A percentile compares a stretch with the other conserved stretches of the same genome.
Evolutionary conservation across 306 rosid species (phyloP).

Genomic region (Cicer arietinum): DNA sequence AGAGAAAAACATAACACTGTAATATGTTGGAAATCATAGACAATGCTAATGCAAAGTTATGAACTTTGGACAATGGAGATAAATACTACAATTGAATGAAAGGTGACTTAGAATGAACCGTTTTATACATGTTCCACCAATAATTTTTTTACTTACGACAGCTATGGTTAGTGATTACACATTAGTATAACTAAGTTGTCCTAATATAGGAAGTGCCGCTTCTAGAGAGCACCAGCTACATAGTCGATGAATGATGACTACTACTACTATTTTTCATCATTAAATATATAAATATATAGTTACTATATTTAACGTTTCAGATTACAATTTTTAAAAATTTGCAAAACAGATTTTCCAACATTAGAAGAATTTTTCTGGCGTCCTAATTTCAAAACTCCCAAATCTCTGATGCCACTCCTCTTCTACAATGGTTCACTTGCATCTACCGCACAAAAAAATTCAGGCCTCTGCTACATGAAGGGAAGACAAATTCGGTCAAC

Average conservation of each 20-base stretch:
- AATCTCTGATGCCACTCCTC: not conserved
- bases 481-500: conserved; percentile 18
- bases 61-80: not conserved
- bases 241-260: not conserved
- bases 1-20: not conserved
- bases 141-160: not conserved
- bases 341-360: not conserved
- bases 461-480: not conserved
- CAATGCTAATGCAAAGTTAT: too few species aligned
- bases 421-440: not conserved
- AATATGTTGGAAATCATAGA: not conserved
- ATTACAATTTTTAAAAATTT: not conserved
- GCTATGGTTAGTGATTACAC: not conserved
- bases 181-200: not conserved
- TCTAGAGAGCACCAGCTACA: not conserved
- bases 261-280: not conserved
- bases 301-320: not conserved
- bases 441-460: not conserved
- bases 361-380: not conserved
- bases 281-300: not conserved
- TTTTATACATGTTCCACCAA: not conserved
- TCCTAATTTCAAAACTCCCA: conserved; percentile 11
- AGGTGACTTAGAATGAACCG: not conserved
- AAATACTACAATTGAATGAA: not conserved
- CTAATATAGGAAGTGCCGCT: not conserved